Conservation (phyloP, 345 rosid genomes). For the Moricandia moricandioides region DNA sequence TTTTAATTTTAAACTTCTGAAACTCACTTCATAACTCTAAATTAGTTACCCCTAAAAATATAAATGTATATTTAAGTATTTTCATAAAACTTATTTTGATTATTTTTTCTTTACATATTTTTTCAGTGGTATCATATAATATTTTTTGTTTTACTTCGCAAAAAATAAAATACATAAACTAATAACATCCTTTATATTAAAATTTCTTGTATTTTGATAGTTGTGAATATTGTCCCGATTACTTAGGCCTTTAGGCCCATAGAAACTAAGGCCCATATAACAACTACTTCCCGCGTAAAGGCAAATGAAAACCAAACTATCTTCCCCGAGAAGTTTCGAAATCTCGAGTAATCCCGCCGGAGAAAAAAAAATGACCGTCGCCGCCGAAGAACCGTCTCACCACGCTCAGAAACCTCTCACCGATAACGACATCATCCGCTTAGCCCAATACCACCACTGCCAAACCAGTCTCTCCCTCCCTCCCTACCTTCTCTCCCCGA, state of each 20-base stretch:
- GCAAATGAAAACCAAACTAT: constrained; percentile 1
- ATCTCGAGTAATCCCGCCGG: constrained; percentile 17
- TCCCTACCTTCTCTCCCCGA: constrained; percentile 48
- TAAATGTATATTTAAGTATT: no score
- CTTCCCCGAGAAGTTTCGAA: constrained; percentile 13
- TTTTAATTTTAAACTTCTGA: no score
- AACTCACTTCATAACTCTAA: no score
- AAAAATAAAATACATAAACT: no score
- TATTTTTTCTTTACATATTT: no score
- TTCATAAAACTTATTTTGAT: no score
- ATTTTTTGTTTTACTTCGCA: no score
- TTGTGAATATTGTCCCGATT: no score
- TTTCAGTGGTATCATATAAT: no score
- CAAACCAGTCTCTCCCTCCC: constrained; percentile 42
- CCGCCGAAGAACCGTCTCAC: constrained; percentile 22
- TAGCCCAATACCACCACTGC: constrained; percentile 49
- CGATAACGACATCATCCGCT: constrained; percentile 53
- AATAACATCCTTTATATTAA: no score
- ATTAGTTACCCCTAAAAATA: no score
- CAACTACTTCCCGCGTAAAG: constrained; percentile 22
- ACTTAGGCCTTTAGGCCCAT: not conserved
- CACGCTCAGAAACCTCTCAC: constrained; percentile 37
- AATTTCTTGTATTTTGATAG: no score
- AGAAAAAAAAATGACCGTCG: constrained; percentile 9
- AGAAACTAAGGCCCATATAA: not conserved